Base-by-base conservation (phyloP, 148 eudicot species). In the Camellia lanceoleosa region DNA sequence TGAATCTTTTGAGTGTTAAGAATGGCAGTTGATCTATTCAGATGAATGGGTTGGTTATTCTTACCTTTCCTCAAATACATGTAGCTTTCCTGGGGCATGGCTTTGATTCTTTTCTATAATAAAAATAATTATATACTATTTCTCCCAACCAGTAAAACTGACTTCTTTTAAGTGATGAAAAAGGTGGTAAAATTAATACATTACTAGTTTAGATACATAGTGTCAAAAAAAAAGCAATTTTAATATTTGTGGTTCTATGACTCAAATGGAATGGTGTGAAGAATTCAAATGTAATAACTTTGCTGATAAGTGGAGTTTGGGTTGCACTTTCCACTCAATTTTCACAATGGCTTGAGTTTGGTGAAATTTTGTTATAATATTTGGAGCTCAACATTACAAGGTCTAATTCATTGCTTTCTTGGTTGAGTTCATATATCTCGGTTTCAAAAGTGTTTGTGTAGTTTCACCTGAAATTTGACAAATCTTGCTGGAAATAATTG, bases 401-500 rank as follows among this genome's bases (percentile, higher is more conserved):
- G 9, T 41, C 43, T 74, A 61, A 14, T 49, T 49, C 42, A 5
- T 71, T 67, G 74, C 19, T 52, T 49, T 49, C 54, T 44, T 61
- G 51, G 66, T 55, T 67, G 30, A 18, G 14, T 16, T 59, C 16
- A 41, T 43, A 10, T 9, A 47, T 18, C 6, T 43, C 18, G 2
- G 47, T 4, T 43, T 71, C 60, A 18, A 12, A 7, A 11, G 5
- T 79, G 69, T 12, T 16, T 14, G 59, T 66, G n/a, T 66, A 55
- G 19, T 41, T 79, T 67, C 55, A 38, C 74, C n/a, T 68, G 5
- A 13, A 0, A 68, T 13, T 44, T 68, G 41, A 19, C 54, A 56
- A 44, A 71, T 46, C 69, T 44, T 80, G 58, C 56, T 49, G 72
- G 19, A 42, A 43, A 69, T 44, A 19, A 59, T 60, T 42, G 73